Percentiles rank a stretch among this genome's conserved stretches.
Conservation (phyloP, 805 yeast genomes). For the Spencermartinsiella europaea region DNA sequence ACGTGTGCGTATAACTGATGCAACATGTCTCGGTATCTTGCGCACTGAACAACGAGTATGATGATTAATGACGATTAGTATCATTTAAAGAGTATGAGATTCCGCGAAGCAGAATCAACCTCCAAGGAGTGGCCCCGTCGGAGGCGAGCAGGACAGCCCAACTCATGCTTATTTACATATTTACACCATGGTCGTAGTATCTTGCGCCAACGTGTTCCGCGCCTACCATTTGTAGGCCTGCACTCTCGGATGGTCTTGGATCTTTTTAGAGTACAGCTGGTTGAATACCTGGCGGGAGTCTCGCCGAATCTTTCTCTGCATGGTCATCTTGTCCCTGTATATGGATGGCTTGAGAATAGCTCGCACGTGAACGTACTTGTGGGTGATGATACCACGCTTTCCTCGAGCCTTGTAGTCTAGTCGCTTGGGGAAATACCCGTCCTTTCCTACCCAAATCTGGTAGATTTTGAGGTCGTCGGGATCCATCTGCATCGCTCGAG, state of each 20-base stretch:
- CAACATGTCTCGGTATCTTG: too few relatives aligned
- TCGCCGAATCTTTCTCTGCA: conserved; percentile 42
- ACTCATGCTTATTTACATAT: not conserved
- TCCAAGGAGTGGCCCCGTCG: not conserved
- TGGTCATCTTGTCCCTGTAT: conserved; percentile 44
- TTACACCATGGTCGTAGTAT: not conserved
- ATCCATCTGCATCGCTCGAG: conserved; percentile 52
- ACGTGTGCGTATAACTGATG: too few relatives aligned
- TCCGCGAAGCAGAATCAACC: not conserved
- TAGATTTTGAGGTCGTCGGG: conserved; percentile 63
- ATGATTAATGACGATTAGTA: too few relatives aligned
- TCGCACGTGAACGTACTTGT: conserved; percentile 74
- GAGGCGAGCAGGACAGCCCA: not conserved
- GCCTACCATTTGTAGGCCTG: conserved; percentile 34
- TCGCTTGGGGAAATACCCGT: conserved; percentile 67
- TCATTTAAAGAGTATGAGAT: too few relatives aligned
- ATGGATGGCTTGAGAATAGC: conserved; percentile 61
- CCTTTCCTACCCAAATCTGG: conserved; percentile 89
- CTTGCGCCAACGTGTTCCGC: not conserved
- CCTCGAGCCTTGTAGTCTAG: conserved; percentile 87
- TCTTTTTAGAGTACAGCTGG: conserved; percentile 37
- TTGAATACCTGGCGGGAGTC: conserved; percentile 48
- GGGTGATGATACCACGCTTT: conserved; percentile 71
- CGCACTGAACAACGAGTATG: too few relatives aligned
- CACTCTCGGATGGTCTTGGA: conserved; percentile 30